A percentile compares a stretch with the other conserved stretches of the same genome.
phyloP scores from a whole-genome alignment of 495 filamentous ascomycete species.

The Penicillium malachiteum region DNA sequence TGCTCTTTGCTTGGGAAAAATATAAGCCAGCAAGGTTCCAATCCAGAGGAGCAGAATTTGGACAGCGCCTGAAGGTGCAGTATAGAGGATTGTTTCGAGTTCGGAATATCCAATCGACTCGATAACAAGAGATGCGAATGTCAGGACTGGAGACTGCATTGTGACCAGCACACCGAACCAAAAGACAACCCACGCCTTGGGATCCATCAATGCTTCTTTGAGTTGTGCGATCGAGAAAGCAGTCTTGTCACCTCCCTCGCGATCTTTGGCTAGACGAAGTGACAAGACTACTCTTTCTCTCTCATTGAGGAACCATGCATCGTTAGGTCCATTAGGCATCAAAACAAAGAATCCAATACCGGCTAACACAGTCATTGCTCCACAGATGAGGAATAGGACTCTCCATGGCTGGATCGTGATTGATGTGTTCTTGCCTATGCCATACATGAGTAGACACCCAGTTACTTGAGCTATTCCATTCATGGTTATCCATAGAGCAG shows the following conservation, averaged over 20 bases:
- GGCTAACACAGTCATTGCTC: conserved; percentile 49
- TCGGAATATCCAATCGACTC: conserved; percentile 29
- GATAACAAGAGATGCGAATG: conserved; percentile 37
- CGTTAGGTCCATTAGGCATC: conserved; percentile 59
- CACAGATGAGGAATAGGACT: conserved; percentile 48
- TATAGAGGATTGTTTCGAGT: conserved; percentile 34
- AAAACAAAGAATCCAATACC: conserved; percentile 52
- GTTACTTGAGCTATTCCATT: conserved; percentile 55
- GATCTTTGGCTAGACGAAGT: conserved; percentile 53
- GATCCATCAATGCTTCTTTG: conserved; percentile 53
- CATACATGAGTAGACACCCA: conserved; percentile 56
- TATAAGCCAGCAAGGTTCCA: conserved; percentile 21
- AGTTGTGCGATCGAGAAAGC: conserved; percentile 56
- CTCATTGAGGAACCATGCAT: conserved; percentile 56
- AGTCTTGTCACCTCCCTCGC: conserved; percentile 60
- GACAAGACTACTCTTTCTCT: conserved; percentile 54
- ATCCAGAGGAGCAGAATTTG: conserved; percentile 35
- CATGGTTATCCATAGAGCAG: conserved; percentile 50
- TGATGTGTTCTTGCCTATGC: conserved; percentile 43
- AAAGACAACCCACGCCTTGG: conserved; percentile 60
- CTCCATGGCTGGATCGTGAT: conserved; percentile 44
- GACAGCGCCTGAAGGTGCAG: conserved; percentile 31
- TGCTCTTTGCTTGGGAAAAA: conserved; percentile 24
- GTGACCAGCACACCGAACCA: conserved; percentile 48
- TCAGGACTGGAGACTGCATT: conserved; percentile 26